A percentile compares a stretch with the other conserved stretches of the same genome.
These are phyloP conservation scores for Penicillium herquei DNA, from an alignment of 495 filamentous ascomycete genomes.

Conservation along the genomic window DNA sequence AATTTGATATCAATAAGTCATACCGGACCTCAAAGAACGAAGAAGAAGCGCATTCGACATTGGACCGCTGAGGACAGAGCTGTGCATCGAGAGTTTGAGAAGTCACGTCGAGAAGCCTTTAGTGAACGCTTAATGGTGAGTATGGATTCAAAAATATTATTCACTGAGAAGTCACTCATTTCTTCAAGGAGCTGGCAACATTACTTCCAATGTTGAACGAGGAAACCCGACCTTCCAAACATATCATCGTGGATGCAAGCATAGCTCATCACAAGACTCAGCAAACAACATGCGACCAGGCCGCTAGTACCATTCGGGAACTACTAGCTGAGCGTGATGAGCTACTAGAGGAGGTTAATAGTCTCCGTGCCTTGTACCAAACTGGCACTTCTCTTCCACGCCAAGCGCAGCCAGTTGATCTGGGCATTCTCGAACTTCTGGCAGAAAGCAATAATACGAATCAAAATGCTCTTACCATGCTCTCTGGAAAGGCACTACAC, in stretches of 20 bases:
- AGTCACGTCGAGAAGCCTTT: conserved; percentile 19
- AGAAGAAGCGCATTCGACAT: conserved; percentile 18
- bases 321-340: conserved; percentile 13
- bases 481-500: no score
- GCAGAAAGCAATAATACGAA: neutral
- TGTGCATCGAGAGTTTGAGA: conserved; percentile 16
- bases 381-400: conserved; percentile 8
- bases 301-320: neutral
- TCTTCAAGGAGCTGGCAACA: conserved; percentile 10
- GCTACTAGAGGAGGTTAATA: conserved; percentile 9
- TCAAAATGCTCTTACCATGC: neutral
- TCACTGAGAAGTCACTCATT: neutral
- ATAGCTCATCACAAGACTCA: conserved; percentile 16
- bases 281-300: conserved; percentile 4
- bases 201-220: conserved; percentile 12
- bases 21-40: conserved; percentile 1
- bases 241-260: conserved; percentile 18
- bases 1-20: neutral
- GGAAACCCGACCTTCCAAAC: conserved; percentile 16
- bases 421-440: conserved; percentile 10
- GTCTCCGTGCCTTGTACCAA: conserved; percentile 12
- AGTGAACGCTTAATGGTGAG: conserved; percentile 13
- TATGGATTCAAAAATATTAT: neutral
- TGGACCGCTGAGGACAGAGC: conserved; percentile 21
- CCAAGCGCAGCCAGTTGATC: conserved; percentile 15